Percentiles rank a stretch among this genome's conserved stretches.
These are phyloP conservation scores for Arabis alpina DNA, from an alignment of 345 rosid genomes.

Conservation along the genomic window DNA sequence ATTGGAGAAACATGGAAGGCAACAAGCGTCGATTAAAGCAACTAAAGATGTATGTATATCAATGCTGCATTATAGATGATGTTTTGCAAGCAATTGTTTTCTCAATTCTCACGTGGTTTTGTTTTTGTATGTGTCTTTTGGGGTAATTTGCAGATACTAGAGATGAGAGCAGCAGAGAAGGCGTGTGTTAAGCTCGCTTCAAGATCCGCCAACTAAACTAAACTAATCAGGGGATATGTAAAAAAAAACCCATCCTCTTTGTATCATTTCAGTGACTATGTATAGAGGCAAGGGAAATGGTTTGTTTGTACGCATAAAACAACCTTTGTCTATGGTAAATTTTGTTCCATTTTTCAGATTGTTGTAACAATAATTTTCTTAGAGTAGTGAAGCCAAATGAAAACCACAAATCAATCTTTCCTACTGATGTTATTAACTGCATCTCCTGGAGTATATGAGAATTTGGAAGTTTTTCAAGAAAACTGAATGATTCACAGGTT, in stretches of 20 bases:
- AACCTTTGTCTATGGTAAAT: conserved; percentile 23
- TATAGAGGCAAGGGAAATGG: conserved; percentile 24
- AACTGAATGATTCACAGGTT: too few relatives aligned
- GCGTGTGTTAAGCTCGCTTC: conserved; percentile 35
- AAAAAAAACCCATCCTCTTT: background rate
- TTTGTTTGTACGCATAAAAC: conserved; percentile 29
- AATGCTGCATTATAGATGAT: conserved; percentile 15
- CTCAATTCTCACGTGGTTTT: conserved; percentile 8
- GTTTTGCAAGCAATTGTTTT: background rate
- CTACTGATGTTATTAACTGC: background rate
- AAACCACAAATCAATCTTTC: background rate
- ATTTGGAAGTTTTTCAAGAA: too few relatives aligned
- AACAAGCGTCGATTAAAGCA: conserved; percentile 54
- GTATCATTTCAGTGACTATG: conserved; percentile 23
- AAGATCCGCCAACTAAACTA: conserved; percentile 33
- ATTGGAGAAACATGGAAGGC: conserved; percentile 65
- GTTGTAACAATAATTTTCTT: conserved; percentile 25
- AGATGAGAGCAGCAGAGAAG: conserved; percentile 36
- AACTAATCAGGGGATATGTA: background rate
- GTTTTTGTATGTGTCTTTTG: too few relatives aligned
- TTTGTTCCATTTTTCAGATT: conserved; percentile 35
- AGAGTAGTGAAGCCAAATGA: conserved; percentile 14
- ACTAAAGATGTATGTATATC: conserved; percentile 33
- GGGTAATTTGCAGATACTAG: conserved; percentile 28
- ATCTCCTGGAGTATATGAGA: too few relatives aligned